A percentile compares a stretch with the other conserved stretches of the same genome.
Evolutionary conservation across 2,329 filamentous ascomycete genomes (phyloP).

Genomic region (Penicillium corylophilum): DNA sequence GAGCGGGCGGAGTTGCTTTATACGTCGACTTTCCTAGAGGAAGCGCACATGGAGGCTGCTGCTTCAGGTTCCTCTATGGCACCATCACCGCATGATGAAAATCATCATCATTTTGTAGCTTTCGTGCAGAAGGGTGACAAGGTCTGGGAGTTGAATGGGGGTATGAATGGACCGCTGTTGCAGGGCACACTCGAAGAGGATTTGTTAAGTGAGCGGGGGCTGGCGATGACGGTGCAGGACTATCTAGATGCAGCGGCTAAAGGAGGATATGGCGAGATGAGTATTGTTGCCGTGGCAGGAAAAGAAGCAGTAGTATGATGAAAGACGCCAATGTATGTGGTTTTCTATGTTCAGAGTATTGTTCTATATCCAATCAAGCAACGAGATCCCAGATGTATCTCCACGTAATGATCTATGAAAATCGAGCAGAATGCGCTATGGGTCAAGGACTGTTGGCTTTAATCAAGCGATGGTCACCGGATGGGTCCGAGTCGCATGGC

Average conservation of each 20-base stretch:
- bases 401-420: neutral
- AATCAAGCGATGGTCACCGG: neutral
- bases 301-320: neutral
- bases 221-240: conserved; percentile 16
- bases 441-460: neutral
- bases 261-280: conserved; percentile 17
- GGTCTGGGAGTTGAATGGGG: conserved; percentile 26
- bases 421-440: neutral
- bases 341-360: neutral
- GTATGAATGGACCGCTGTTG: conserved; percentile 29
- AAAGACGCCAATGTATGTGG: neutral
- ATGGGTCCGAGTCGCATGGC: neutral
- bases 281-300: conserved; percentile 20
- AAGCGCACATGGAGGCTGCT: conserved; percentile 27
- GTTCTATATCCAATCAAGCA: neutral
- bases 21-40: conserved; percentile 32
- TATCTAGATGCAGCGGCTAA: conserved; percentile 16
- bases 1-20: conserved; percentile 55
- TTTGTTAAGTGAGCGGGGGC: conserved; percentile 19
- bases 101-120: conserved; percentile 22
- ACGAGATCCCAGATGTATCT: neutral
- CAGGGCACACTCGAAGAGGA: conserved; percentile 35
- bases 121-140: conserved; percentile 19
- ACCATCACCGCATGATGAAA: conserved; percentile 19
- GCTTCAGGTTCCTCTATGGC: conserved; percentile 13